Conservation (phyloP, 1,139 yeast species). For the Kodamaea plutei region DNA sequence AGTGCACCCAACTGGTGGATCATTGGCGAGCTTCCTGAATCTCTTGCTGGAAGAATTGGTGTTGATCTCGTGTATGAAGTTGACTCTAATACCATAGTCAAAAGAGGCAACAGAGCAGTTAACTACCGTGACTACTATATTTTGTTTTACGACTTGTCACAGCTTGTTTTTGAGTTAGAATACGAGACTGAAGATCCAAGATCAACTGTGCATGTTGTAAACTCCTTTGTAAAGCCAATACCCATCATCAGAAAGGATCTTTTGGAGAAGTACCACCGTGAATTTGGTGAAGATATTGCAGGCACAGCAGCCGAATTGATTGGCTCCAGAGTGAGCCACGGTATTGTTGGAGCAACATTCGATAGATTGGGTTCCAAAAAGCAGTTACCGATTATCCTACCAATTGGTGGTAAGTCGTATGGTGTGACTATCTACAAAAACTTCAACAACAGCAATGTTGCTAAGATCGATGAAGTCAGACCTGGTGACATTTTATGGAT, state of each 20-base stretch:
- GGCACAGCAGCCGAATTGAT: conserved; percentile 38
- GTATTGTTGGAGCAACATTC: conserved; percentile 13
- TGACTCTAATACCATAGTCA: conserved; percentile 52
- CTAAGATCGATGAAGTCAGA: conserved; percentile 57
- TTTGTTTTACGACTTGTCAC: conserved; percentile 70
- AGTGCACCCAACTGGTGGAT: conserved; percentile 62
- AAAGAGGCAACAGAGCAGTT: conserved; percentile 54
- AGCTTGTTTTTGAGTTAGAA: conserved; percentile 53
- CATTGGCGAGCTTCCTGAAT: conserved; percentile 55
- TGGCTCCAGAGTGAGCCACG: conserved; percentile 31
- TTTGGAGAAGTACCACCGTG: conserved; percentile 47
- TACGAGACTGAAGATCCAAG: conserved; percentile 57
- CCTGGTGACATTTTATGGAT: conserved; percentile 84
- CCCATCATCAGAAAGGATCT: conserved; percentile 47
- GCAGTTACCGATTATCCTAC: conserved; percentile 35
- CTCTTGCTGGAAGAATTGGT: conserved; percentile 40
- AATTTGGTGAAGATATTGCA: conserved; percentile 42
- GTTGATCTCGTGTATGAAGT: conserved; percentile 58
- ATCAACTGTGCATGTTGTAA: conserved; percentile 45
- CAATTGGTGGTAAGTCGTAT: conserved; percentile 63
- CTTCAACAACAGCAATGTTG: conserved; percentile 53
- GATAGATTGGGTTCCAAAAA: conserved; percentile 16
- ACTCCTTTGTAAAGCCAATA: conserved; percentile 36
- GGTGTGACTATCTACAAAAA: conserved; percentile 72
- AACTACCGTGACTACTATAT: conserved; percentile 67